Base-by-base conservation (phyloP, 305 asterid genomes). In the Fraxinus xanthoxyloides region DNA sequence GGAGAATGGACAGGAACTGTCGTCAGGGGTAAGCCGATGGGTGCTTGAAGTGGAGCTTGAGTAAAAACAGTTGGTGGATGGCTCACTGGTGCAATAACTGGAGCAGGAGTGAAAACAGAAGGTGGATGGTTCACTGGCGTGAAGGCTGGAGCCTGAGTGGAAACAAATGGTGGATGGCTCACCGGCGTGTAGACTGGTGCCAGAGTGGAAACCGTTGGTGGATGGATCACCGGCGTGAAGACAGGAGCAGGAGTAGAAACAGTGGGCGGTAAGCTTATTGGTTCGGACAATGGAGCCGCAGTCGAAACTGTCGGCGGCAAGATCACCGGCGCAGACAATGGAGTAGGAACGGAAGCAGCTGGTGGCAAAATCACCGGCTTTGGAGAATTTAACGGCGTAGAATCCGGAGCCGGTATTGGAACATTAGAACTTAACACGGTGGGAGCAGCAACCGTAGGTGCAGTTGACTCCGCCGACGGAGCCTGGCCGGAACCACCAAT, bases 1-100 rank as follows among this genome's bases (percentile, higher is more conserved):
- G 90, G 89, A 28, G 93, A 86, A 75, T 87, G 75, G 0, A 74
- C 81, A 0, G 90, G 84, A 1, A 80, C 80, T 2, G 86, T 36
- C 8, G 85, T 76, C 15, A 19, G 82, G 10, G 87, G 77, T 0
- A 82, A 81, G 74, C 77, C 70, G 59, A 77, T 84, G 0, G 88
- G 82, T 0, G 38, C 81, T 5, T 77, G 72, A 23, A 65, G 72
- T 24, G 72, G 72, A 65, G 72, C 13, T 38, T 28, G 61, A 31
- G 7, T 24, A 43, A 31, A 54, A 40, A 17, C 63, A 40, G 30
- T 5, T 3, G 67, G 67, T 56, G 63, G 21, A 17, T 19, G 8
- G 7, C 8, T 56, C 9, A n/a, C 23, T 2, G 82, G 82, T 4
- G 82, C 2, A 10, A 48, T 24, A 5, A 38, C 67, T 15, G 83